Evolutionary conservation across 2,329 filamentous ascomycete genomes (phyloP).

Genomic region (Pestalotiopsis sp.): DNA sequence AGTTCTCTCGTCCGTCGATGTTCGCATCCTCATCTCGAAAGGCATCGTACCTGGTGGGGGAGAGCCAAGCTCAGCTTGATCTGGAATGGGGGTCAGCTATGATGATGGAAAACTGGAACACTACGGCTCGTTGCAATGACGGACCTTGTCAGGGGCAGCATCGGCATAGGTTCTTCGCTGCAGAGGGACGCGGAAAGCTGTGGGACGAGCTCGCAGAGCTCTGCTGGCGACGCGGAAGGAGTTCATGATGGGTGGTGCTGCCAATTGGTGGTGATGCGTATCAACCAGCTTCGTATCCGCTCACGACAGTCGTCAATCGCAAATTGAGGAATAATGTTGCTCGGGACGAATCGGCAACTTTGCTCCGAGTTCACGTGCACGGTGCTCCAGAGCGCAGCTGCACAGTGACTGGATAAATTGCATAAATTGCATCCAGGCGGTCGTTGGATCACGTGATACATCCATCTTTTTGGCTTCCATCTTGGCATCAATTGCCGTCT

Average conservation of each 20-base stretch:
- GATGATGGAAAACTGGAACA: conserved; percentile 20
- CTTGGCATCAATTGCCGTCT: neutral
- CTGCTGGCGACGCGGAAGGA: conserved; percentile 89
- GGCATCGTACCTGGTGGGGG: conserved; percentile 87
- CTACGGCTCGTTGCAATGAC: conserved; percentile 27
- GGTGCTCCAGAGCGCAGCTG: neutral
- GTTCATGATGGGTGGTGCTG: conserved; percentile 75
- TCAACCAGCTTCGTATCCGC: conserved; percentile 38
- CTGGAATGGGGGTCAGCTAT: conserved; percentile 43
- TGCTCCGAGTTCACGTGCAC: conserved; percentile 10
- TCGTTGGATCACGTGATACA: neutral
- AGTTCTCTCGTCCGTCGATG: neutral
- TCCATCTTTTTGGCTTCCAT: neutral
- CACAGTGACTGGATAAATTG: too few species aligned
- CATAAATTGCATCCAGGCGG: too few species aligned
- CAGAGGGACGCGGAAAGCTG: conserved; percentile 73
- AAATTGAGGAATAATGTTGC: conserved; percentile 39
- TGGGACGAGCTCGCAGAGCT: conserved; percentile 82
- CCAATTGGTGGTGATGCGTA: conserved; percentile 51
- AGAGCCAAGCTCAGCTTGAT: conserved; percentile 98
- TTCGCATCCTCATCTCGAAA: conserved; percentile 14
- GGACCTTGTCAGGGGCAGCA: conserved; percentile 79
- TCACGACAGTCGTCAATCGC: conserved; percentile 46
- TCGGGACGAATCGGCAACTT: conserved; percentile 13
- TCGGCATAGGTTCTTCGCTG: conserved; percentile 93